Conservation (phyloP, 257 asterid species). For the Gentiana straminea region DNA sequence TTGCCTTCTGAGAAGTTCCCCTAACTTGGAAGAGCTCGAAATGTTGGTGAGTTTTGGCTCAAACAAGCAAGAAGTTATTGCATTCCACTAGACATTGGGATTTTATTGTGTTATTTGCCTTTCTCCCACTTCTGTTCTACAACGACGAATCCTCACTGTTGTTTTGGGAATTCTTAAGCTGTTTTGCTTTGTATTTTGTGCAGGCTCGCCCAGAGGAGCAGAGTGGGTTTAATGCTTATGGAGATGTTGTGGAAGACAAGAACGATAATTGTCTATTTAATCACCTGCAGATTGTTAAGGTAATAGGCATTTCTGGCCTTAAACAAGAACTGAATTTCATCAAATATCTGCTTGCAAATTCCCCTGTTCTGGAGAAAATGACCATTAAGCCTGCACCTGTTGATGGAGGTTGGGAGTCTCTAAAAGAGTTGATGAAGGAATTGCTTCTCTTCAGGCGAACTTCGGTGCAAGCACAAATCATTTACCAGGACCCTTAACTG, state of each 20-base stretch:
- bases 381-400: conserved; percentile 54
- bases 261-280: conserved; percentile 30
- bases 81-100: background rate
- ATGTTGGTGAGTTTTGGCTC: conserved; percentile 47
- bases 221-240: conserved; percentile 12
- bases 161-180: background rate
- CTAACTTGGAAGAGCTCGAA: conserved; percentile 91
- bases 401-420: conserved; percentile 65
- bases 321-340: conserved; percentile 64
- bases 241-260: conserved; percentile 22
- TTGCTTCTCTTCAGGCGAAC: conserved; percentile 78
- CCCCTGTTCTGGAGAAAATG: conserved; percentile 77
- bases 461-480: conserved; percentile 58
- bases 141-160: background rate
- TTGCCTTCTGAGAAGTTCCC: conserved; percentile 84
- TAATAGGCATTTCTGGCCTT: conserved; percentile 55
- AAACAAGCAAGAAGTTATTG: too few species aligned
- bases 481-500: conserved; percentile 55
- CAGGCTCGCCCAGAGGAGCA: conserved; percentile 83
- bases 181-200: conserved; percentile 1
- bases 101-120: background rate
- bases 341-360: conserved; percentile 56
- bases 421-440: conserved; percentile 75
- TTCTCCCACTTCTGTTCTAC: too few species aligned
- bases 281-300: conserved; percentile 53